phyloP scores from a whole-genome alignment of 2,329 filamentous ascomycete genomes.

The Colletotrichum lentis region DNA sequence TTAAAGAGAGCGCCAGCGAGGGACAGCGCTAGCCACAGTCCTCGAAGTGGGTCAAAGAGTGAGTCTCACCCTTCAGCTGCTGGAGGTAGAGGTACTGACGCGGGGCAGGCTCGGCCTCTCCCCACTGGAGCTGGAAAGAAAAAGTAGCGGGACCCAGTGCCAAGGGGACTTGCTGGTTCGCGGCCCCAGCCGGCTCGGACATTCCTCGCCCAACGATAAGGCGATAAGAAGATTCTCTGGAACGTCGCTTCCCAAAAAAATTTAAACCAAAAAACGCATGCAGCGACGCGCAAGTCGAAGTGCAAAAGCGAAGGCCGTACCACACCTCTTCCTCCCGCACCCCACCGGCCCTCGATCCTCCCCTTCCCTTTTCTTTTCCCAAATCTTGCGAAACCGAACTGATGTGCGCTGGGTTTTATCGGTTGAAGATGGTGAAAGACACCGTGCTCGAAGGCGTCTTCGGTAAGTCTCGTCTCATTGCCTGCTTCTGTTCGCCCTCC shows the following conservation, averaged over 20 bases:
- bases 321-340: conserved; percentile 13
- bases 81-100: conserved; percentile 4
- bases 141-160: not conserved
- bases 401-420: conserved; percentile 46
- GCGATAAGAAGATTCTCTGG: conserved; percentile 25
- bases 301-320: conserved; percentile 29
- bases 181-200: not conserved
- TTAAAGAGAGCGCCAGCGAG: conserved; percentile 25
- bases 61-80: not conserved
- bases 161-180: conserved; percentile 21
- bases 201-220: conserved; percentile 33
- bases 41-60: too few species aligned
- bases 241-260: conserved; percentile 32
- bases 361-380: conserved; percentile 4
- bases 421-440: conserved; percentile 62
- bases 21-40: not conserved
- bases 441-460: conserved; percentile 66
- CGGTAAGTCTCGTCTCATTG: conserved; percentile 53
- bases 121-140: conserved; percentile 29
- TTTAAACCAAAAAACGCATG: conserved; percentile 34
- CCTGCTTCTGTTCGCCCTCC: conserved; percentile 2
- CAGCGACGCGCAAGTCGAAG: conserved; percentile 28
- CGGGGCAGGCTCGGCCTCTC: conserved; percentile 26
- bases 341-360: conserved; percentile 1
- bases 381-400: conserved; percentile 25